Percentiles rank a stretch among this genome's conserved stretches.
Conservation (phyloP, 2,329 filamentous ascomycete genomes). For the Scleromitrula shiraiana region DNA sequence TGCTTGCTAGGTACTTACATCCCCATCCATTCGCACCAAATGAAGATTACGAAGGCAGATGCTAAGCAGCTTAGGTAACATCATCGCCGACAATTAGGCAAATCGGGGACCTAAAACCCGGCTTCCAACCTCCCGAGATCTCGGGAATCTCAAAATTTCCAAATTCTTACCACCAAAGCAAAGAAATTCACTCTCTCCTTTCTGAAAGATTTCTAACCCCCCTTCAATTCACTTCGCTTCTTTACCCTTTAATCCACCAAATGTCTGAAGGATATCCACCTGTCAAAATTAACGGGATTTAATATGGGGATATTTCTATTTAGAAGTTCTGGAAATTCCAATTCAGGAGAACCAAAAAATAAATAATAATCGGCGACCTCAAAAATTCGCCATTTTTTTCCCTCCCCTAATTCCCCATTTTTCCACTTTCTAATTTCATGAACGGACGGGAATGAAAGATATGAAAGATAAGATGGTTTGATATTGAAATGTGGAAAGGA, state of each 20-base stretch:
- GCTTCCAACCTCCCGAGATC: slow-evolving; percentile 8
- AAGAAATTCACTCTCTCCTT: too few relatives aligned
- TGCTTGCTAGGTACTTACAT: too few relatives aligned
- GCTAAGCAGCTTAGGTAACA: slow-evolving; percentile 2
- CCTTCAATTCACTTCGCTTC: background rate
- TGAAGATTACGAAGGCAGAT: too few relatives aligned
- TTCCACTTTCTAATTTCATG: background rate
- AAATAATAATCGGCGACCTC: slow-evolving; percentile 13
- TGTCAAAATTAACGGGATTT: too few relatives aligned
- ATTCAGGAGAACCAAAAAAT: background rate
- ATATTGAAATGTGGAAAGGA: too few relatives aligned
- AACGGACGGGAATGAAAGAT: too few relatives aligned
- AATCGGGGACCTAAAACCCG: slow-evolving; percentile 9
- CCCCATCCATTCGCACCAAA: too few relatives aligned
- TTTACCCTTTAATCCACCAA: too few relatives aligned
- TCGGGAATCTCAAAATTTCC: slow-evolving; percentile 7
- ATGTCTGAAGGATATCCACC: too few relatives aligned
- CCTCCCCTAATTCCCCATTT: too few relatives aligned
- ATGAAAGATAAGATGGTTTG: too few relatives aligned
- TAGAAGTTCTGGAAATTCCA: background rate
- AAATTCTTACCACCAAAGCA: too few relatives aligned
- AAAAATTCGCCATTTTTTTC: background rate
- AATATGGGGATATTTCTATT: background rate
- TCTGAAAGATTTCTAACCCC: background rate
- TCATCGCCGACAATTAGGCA: slow-evolving; percentile 5